These are phyloP conservation scores for Termitomyces sp. DNA, from an alignment of 768 basidiomycete species.

Conservation along the genomic window DNA sequence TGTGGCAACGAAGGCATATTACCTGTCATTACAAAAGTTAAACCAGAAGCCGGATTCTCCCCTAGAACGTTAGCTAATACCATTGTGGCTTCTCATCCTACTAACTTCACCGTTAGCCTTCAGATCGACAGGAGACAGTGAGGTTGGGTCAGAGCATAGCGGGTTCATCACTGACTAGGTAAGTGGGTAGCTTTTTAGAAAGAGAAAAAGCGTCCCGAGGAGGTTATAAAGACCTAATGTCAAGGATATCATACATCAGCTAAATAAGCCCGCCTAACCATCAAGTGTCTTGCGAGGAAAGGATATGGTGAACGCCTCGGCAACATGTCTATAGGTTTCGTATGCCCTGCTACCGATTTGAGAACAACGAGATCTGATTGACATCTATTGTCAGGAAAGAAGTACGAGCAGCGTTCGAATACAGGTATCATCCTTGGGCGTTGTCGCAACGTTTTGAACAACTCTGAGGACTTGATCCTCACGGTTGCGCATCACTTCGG, in stretches of 20 bases:
- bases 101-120: constrained; percentile 38
- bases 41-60: neutral
- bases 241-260: neutral
- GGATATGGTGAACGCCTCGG: neutral
- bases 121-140: constrained; percentile 27
- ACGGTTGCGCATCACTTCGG: no score
- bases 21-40: constrained; percentile 24
- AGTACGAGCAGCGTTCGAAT: neutral
- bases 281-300: neutral
- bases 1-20: constrained; percentile 70
- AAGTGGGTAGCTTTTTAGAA: constrained; percentile 7
- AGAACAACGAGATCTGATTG: neutral
- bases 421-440: neutral
- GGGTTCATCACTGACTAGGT: constrained; percentile 17
- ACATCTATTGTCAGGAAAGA: neutral
- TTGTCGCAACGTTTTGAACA: neutral
- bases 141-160: constrained; percentile 20
- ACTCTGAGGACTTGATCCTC: neutral
- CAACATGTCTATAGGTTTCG: neutral
- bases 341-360: neutral
- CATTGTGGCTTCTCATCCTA: constrained; percentile 37
- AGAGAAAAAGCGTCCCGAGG: constrained; percentile 15
- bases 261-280: neutral
- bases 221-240: constrained; percentile 25
- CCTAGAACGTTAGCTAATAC: constrained; percentile 11